These are phyloP conservation scores for Eucalyptus regnans DNA, from an alignment of 345 rosid species.

Conservation along the genomic window DNA sequence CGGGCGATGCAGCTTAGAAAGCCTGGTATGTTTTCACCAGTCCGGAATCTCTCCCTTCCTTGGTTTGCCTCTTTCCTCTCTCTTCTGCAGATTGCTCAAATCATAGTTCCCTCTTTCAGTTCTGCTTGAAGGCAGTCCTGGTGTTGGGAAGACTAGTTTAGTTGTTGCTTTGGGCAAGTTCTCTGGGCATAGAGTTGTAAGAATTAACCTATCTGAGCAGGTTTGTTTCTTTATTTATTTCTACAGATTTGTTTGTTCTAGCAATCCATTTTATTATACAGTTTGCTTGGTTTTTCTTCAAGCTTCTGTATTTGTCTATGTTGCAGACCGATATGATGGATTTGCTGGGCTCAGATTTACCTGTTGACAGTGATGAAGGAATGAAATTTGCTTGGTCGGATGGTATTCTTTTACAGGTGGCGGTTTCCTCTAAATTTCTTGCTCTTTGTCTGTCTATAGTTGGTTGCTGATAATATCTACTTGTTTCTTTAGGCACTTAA, in stretches of 20 bases:
- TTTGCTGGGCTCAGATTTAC: conserved; percentile 91
- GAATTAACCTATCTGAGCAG: conserved; percentile 97
- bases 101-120: conserved; percentile 9
- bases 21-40: conserved; percentile 42
- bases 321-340: conserved; percentile 97
- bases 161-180: conserved; percentile 77
- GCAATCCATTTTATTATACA: background rate
- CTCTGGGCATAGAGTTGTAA: conserved; percentile 93
- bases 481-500: conserved; percentile 58
- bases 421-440: background rate
- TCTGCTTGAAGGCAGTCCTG: conserved; percentile 94
- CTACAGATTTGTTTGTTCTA: background rate
- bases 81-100: background rate
- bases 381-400: conserved; percentile 97
- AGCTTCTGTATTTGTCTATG: conserved; percentile 2
- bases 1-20: conserved; percentile 93
- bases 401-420: conserved; percentile 87
- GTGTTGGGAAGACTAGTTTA: conserved; percentile 97
- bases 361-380: conserved; percentile 75
- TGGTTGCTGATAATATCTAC: background rate
- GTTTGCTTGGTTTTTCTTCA: background rate
- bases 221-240: conserved; percentile 10
- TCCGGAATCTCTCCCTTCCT: background rate
- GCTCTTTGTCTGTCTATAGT: background rate
- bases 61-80: background rate